phyloP scores from a whole-genome alignment of 805 yeast genomes.

The Wickerhamomyces chambardii region DNA sequence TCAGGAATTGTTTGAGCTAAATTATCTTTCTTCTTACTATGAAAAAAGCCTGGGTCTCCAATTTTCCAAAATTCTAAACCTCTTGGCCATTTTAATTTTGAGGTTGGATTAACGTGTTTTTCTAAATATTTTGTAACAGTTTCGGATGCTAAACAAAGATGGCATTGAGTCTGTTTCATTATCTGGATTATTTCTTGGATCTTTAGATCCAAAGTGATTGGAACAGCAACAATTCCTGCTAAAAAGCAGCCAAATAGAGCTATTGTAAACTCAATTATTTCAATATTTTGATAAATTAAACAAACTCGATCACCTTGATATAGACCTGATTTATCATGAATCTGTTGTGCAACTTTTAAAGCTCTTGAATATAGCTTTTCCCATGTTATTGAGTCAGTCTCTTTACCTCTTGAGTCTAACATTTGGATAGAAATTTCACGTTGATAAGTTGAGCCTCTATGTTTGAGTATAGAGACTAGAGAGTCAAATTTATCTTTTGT shows the following conservation, averaged over 20 bases:
- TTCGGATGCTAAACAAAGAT: constrained; percentile 75
- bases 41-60: constrained; percentile 74
- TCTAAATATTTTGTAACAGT: constrained; percentile 69
- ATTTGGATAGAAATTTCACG: constrained; percentile 65
- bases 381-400: constrained; percentile 72
- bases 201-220: constrained; percentile 70
- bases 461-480: constrained; percentile 63
- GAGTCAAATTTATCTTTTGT: constrained; percentile 42
- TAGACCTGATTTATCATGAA: constrained; percentile 61
- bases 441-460: constrained; percentile 56
- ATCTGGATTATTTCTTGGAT: constrained; percentile 63
- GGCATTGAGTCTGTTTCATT: constrained; percentile 65
- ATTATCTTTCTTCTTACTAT: constrained; percentile 45
- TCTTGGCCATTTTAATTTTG: constrained; percentile 58
- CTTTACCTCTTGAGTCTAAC: constrained; percentile 77
- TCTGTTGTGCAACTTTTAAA: constrained; percentile 81
- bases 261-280: constrained; percentile 75
- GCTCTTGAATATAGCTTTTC: constrained; percentile 77
- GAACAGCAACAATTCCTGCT: constrained; percentile 93
- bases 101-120: constrained; percentile 36
- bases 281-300: constrained; percentile 74
- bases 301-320: constrained; percentile 80
- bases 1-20: constrained; percentile 72
- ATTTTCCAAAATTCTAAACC: constrained; percentile 76
- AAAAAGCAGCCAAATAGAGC: constrained; percentile 88